phyloP scores from a whole-genome alignment of 257 asterid species.

The Gynochthodes officinalis region DNA sequence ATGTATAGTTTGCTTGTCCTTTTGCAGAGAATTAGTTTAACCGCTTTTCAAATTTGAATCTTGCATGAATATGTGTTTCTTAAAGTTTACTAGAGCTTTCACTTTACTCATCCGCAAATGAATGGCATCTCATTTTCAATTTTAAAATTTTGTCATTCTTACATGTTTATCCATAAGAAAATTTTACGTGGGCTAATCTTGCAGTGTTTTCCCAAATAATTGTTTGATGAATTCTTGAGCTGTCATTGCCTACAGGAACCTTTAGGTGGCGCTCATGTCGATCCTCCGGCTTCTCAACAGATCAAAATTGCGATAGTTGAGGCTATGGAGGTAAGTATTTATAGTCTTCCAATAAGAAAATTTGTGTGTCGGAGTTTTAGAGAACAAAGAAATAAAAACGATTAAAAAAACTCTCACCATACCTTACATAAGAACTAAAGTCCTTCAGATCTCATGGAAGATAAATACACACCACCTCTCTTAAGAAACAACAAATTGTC shows the following conservation, averaged over 20 bases:
- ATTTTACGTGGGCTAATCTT: background rate
- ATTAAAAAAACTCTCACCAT: background rate
- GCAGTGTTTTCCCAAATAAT: background rate
- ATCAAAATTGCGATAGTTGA: conserved; percentile 46
- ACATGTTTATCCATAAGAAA: background rate
- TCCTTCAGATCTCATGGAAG: too few species aligned
- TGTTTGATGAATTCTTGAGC: background rate
- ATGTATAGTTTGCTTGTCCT: too few species aligned
- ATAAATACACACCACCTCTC: too few species aligned
- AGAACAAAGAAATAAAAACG: background rate
- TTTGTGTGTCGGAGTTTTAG: background rate
- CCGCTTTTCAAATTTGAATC: background rate
- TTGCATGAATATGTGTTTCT: background rate
- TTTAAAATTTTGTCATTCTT: too few species aligned
- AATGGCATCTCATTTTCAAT: too few species aligned
- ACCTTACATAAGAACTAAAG: background rate
- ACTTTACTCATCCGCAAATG: too few species aligned
- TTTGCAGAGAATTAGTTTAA: too few species aligned
- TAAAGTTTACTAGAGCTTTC: background rate
- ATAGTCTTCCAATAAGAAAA: background rate
- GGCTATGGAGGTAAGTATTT: conserved; percentile 43
- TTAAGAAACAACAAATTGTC: background rate
- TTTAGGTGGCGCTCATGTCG: conserved; percentile 65
- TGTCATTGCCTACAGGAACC: conserved; percentile 42
- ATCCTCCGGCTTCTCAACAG: conserved; percentile 46